These are phyloP conservation scores for Punica granatum DNA, from an alignment of 345 rosid species.

Conservation along the genomic window DNA sequence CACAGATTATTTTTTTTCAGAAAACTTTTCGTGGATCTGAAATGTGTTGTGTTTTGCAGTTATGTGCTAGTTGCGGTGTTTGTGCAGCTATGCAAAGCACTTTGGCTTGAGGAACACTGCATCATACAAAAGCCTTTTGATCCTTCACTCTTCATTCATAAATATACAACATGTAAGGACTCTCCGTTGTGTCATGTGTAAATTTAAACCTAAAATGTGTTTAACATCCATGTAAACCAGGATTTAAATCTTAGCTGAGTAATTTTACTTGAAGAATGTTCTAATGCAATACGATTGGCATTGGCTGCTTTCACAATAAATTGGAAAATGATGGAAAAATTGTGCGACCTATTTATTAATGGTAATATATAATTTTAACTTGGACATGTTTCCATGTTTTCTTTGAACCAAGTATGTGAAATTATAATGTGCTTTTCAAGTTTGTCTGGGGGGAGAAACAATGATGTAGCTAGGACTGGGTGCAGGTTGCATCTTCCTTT, in stretches of 20 bases:
- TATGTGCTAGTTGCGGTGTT: conserved; percentile 85
- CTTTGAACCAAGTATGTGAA: conserved; percentile 1
- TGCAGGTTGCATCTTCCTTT: conserved; percentile 50
- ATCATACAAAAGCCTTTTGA: conserved; percentile 66
- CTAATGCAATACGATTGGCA: too few species aligned
- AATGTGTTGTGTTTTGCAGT: conserved; percentile 33
- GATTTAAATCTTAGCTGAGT: too few species aligned
- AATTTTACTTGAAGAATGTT: too few species aligned
- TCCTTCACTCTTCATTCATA: conserved; percentile 82
- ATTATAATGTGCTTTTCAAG: conserved; percentile 25
- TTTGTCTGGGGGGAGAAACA: conserved; percentile 52
- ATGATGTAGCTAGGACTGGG: conserved; percentile 56
- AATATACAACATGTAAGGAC: conserved; percentile 66
- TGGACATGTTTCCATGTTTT: too few species aligned
- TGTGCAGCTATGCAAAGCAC: conserved; percentile 74
- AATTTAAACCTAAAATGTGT: background rate
- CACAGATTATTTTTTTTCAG: background rate
- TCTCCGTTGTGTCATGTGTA: background rate
- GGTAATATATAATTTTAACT: too few species aligned
- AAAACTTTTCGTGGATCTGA: conserved; percentile 9
- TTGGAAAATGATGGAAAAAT: too few species aligned
- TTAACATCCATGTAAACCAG: too few species aligned
- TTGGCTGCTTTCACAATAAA: too few species aligned
- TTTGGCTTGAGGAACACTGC: conserved; percentile 45
- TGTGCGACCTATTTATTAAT: too few species aligned